Evolutionary conservation across 179 eudicot genomes (phyloP).

Genomic region (Spergularia azorica): DNA sequence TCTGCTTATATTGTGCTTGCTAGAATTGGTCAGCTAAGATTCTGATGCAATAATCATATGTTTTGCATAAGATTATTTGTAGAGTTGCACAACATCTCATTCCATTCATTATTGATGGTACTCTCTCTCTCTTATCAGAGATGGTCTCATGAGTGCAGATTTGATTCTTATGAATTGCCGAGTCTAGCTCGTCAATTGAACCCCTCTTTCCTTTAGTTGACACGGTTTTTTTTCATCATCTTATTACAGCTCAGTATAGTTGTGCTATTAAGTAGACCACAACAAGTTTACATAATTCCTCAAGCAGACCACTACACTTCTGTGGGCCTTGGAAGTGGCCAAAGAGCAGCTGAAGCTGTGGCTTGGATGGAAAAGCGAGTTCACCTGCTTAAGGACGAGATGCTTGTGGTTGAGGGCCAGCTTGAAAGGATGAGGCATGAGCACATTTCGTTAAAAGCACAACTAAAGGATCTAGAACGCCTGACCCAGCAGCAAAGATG

Average conservation of each 20-base stretch:
- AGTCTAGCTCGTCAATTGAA: background rate
- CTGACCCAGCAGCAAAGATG: constrained; percentile 22
- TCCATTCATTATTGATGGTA: too few relatives aligned
- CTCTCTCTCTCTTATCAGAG: too few relatives aligned
- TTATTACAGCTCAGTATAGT: constrained; percentile 79
- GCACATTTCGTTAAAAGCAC: constrained; percentile 50
- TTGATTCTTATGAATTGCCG: too few relatives aligned
- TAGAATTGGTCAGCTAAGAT: too few relatives aligned
- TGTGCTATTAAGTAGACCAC: constrained; percentile 71
- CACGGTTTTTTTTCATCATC: background rate
- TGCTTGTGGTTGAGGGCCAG: constrained; percentile 63
- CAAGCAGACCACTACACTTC: constrained; percentile 43
- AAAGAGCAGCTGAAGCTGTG: constrained; percentile 46
- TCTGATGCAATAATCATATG: background rate
- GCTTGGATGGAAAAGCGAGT: constrained; percentile 71
- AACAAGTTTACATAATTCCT: constrained; percentile 63
- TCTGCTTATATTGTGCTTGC: too few relatives aligned
- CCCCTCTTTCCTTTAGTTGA: background rate
- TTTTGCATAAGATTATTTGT: background rate
- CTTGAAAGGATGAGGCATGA: constrained; percentile 78
- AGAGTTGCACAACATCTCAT: background rate
- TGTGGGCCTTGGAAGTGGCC: constrained; percentile 27
- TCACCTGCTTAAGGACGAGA: constrained; percentile 74
- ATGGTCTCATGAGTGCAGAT: too few relatives aligned
- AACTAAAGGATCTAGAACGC: constrained; percentile 35